A percentile compares a stretch with the other conserved stretches of the same genome.
These are phyloP conservation scores for Begonia fuchsioides DNA, from an alignment of 306 rosid genomes.

Conservation along the genomic window DNA sequence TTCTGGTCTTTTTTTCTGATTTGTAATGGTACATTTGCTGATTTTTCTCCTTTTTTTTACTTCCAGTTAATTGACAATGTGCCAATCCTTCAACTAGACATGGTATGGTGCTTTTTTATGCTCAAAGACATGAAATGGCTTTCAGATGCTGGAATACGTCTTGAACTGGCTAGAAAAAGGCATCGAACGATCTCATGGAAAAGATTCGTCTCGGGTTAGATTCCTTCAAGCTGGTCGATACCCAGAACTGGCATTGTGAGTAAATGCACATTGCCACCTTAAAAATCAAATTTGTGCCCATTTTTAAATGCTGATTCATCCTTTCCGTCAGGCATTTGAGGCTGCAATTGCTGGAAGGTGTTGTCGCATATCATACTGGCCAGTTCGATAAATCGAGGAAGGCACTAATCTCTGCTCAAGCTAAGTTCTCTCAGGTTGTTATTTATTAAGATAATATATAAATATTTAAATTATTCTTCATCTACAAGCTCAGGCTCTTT, in stretches of 20 bases:
- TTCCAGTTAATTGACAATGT: conserved; percentile 80
- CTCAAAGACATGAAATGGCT: conserved; percentile 70
- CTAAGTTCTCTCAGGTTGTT: conserved; percentile 45
- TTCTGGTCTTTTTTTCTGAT: too few relatives aligned
- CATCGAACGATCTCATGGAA: conserved; percentile 71
- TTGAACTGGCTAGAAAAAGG: conserved; percentile 63
- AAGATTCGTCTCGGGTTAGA: conserved; percentile 62
- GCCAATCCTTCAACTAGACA: conserved; percentile 87
- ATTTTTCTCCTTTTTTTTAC: conserved; percentile 1
- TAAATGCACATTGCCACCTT: conserved; percentile 10
- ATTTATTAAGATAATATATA: too few relatives aligned
- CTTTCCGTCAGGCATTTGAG: conserved; percentile 43
- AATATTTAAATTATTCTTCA: too few relatives aligned
- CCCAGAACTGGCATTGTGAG: conserved; percentile 91
- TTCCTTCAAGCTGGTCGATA: conserved; percentile 62
- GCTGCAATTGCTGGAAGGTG: conserved; percentile 87
- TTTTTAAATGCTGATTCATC: too few relatives aligned
- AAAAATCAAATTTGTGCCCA: conserved; percentile 8
- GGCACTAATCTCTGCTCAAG: conserved; percentile 47
- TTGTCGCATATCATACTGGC: conserved; percentile 76
- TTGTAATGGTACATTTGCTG: too few relatives aligned
- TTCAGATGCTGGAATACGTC: conserved; percentile 73
- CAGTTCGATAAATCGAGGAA: conserved; percentile 48
- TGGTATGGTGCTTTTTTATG: conserved; percentile 99
- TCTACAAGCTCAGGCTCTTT: too few relatives aligned